A percentile compares a stretch with the other conserved stretches of the same genome.
Conservation (phyloP, 371 early-diverging fungal genomes). For the Zychaea mexicana region DNA sequence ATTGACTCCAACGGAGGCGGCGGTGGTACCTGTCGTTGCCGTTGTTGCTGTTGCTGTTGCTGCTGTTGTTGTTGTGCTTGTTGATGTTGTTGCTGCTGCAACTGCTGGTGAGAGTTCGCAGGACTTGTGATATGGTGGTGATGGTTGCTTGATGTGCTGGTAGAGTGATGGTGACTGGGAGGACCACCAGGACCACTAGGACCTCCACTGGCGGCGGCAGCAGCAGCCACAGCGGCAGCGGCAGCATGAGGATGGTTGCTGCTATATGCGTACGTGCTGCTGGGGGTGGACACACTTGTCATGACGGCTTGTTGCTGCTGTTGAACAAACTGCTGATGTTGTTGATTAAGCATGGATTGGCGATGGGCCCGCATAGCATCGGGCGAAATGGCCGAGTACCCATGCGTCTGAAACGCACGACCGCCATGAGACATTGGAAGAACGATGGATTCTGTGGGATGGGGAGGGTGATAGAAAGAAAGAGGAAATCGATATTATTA, state of each 20-base stretch:
- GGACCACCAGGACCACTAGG: neutral
- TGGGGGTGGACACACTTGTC: conserved; percentile 11
- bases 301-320: conserved; percentile 14
- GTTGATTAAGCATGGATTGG: conserved; percentile 12
- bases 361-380: conserved; percentile 17
- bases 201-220: conserved; percentile 9
- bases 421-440: conserved; percentile 19
- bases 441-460: neutral
- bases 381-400: conserved; percentile 17
- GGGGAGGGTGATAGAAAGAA: too few relatives aligned
- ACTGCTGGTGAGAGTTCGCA: neutral
- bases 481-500: too few relatives aligned
- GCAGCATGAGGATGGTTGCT: conserved; percentile 12
- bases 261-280: conserved; percentile 4
- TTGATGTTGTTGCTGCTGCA: conserved; percentile 3
- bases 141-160: neutral
- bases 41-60: too few relatives aligned
- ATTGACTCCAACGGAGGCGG: neutral
- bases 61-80: conserved; percentile 5
- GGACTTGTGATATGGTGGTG: neutral
- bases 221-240: conserved; percentile 17
- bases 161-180: conserved; percentile 4
- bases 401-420: conserved; percentile 21
- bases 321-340: conserved; percentile 13
- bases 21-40: conserved; percentile 2